Base-by-base conservation (phyloP, 2,329 filamentous ascomycete species). In the Colletotrichum acutatum region DNA sequence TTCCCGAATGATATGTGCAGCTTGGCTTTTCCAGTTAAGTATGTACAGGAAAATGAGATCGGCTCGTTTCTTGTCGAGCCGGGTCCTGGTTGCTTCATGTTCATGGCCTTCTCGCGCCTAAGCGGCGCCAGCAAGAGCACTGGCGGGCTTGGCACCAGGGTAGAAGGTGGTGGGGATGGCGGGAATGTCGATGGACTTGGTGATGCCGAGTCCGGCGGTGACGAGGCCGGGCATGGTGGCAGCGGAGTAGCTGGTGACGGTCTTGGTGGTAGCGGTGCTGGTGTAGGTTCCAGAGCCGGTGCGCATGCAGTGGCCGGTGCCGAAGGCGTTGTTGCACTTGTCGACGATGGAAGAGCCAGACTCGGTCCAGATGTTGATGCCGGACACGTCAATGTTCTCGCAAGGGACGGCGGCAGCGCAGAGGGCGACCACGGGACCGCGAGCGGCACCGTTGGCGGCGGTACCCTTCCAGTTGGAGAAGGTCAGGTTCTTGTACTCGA, bases 391-490 rank as follows among this genome's bases (percentile, higher is more conserved):
- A 74, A 90, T 83, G 66, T 85, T 85, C 3, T 83, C 86, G 81
- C 89, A 90, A 14, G 89, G 89, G 1, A 83, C 84, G 2, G 76
- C 81, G 68, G 85, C 82, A 0, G 87, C 84, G 75, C 89, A 91
- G 42, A 84, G 78, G 54, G 90, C 80, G 71, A 87, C 86, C 76
- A 91, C 82, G 2, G 89, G 89, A 0, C 86, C 88, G 26, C 89
- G 85, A 66, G 83, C 70, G 5, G 78, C 78, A 24, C 89, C 89
- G 73, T 90, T 81, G 3, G 82, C 77, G 67, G 85, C 84, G 2
- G 86, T 88, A 46, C 89, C 89, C 69, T 85, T 87, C 89, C 89
- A 91, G 79, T 88, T 87, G 34, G 78, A 83, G 78, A 90, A 84
- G 2, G 83, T 87, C 76, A 91, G 82, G 80, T 89, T 87, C 75